Base-by-base conservation (phyloP, 164 flowering plant genomes). In the Tetracentron sinense region DNA sequence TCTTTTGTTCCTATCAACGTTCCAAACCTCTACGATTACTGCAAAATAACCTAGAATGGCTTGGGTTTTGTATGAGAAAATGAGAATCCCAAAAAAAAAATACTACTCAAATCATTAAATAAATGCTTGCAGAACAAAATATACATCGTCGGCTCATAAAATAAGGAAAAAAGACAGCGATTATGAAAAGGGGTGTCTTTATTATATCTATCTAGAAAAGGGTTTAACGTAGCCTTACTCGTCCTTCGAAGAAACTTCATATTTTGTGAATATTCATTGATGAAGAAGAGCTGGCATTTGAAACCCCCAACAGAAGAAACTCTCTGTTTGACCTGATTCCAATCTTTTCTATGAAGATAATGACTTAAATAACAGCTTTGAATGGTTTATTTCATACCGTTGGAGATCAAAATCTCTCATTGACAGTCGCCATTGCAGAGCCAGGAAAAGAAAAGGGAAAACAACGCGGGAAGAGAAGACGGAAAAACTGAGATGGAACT, bases 231-330 rank as follows among this genome's bases (percentile, higher is more conserved):
- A 38, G 2, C 44, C 44, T 38, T 38, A 38, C 44, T 38, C 21
- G 22, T 11, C 23, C 26, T 20, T 19, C 53, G 22, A n/a, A 11
- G 23, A 19, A 20, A 19, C 20, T 5, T 0, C 12, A 10, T 7
- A 49, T n/a, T 4, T 19, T 21, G 2, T 16, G 52, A 59, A 42
- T 42, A 31, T 44, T 59, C 27, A 12, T 7, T 11, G 48, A 42
- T 17, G 62, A 60, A 27, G 35, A 60, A 27, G 35, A 60, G 62
- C 52, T 60, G 38, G 62, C 50, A 44, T 25, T 46, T 48, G 27
- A 44, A 60, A 26, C 17, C 23, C 3, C 48, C 35, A 29, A 0
- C 16, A 42, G 27, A 46, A 26, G 51, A 35, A 23, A 17, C 21
- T 16, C 11, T 20, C 22, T 14, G 26, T 57, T 38, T 57, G 60